phyloP scores from a whole-genome alignment of 176 grass and related monocot species.

The Ananas comosus region DNA sequence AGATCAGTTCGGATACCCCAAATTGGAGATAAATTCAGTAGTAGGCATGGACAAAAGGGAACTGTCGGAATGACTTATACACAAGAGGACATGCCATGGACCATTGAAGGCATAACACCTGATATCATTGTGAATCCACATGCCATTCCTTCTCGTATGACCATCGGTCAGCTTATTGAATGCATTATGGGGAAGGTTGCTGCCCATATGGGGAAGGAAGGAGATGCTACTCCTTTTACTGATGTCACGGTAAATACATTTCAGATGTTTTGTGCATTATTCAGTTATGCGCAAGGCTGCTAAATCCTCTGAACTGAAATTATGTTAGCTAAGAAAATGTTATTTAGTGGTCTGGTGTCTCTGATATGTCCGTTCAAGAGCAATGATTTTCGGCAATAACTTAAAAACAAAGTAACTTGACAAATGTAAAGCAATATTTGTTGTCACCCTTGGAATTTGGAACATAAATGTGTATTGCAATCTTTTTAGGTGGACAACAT shows the following conservation, averaged over 20 bases:
- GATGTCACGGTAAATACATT: constrained; percentile 92
- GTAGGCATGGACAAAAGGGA: constrained; percentile 96
- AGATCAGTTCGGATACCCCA: constrained; percentile 92
- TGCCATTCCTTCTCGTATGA: constrained; percentile 98
- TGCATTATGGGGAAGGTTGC: constrained; percentile 99
- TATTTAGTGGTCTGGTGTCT: background rate
- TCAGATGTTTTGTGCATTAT: constrained; percentile 1
- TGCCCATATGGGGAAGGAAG: constrained; percentile 93
- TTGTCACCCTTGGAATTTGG: background rate
- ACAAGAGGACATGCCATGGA: constrained; percentile 99
- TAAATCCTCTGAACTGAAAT: too few species aligned
- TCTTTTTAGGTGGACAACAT: constrained; percentile 76
- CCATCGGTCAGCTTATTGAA: constrained; percentile 95
- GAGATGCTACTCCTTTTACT: constrained; percentile 95
- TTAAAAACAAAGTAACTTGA: background rate
- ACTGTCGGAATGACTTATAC: constrained; percentile 99
- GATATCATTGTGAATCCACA: constrained; percentile 99
- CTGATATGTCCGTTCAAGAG: background rate
- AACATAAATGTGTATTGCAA: background rate
- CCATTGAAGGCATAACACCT: constrained; percentile 94
- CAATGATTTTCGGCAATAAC: background rate
- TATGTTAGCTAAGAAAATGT: too few species aligned
- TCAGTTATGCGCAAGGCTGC: background rate
- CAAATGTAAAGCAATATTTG: background rate
- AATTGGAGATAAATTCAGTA: constrained; percentile 98